Evolutionary conservation across 495 filamentous ascomycete genomes (phyloP).

Genomic region (Podospora conica): DNA sequence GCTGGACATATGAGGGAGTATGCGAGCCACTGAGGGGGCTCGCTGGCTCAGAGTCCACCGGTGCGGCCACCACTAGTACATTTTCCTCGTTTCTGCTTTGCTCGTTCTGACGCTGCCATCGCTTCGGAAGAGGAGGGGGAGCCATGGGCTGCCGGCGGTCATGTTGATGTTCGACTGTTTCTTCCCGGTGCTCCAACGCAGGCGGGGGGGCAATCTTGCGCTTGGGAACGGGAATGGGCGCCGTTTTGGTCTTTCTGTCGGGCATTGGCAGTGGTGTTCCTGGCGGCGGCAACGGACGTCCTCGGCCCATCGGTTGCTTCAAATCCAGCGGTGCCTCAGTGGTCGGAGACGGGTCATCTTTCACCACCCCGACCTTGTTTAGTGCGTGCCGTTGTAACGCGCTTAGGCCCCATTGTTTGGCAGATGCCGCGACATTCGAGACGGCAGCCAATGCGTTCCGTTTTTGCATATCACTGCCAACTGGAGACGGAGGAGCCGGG

Average conservation of each 20-base stretch:
- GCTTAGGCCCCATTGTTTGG: slow-evolving; percentile 79
- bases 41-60: slow-evolving; percentile 50
- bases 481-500: slow-evolving; percentile 23
- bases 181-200: slow-evolving; percentile 17
- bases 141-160: slow-evolving; percentile 38
- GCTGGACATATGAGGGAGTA: slow-evolving; percentile 31
- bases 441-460: slow-evolving; percentile 51
- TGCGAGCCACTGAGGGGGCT: slow-evolving; percentile 36
- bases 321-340: slow-evolving; percentile 42
- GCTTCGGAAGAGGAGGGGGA: slow-evolving; percentile 36
- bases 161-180: slow-evolving; percentile 17
- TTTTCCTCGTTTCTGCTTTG: slow-evolving; percentile 36
- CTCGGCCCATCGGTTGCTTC: slow-evolving; percentile 65
- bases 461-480: slow-evolving; percentile 28
- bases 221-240: slow-evolving; percentile 52
- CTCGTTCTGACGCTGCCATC: slow-evolving; percentile 23
- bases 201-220: slow-evolving; percentile 40
- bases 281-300: slow-evolving; percentile 69
- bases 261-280: slow-evolving; percentile 58
- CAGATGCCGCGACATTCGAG: slow-evolving; percentile 65
- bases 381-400: slow-evolving; percentile 53
- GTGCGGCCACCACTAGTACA: slow-evolving; percentile 54
- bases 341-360: slow-evolving; percentile 14
- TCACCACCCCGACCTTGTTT: slow-evolving; percentile 29
- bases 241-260: slow-evolving; percentile 48